Percentiles rank a stretch among this genome's conserved stretches.
phyloP scores from a whole-genome alignment of 352 stramenopile species.

The Phytophthora quininea region DNA sequence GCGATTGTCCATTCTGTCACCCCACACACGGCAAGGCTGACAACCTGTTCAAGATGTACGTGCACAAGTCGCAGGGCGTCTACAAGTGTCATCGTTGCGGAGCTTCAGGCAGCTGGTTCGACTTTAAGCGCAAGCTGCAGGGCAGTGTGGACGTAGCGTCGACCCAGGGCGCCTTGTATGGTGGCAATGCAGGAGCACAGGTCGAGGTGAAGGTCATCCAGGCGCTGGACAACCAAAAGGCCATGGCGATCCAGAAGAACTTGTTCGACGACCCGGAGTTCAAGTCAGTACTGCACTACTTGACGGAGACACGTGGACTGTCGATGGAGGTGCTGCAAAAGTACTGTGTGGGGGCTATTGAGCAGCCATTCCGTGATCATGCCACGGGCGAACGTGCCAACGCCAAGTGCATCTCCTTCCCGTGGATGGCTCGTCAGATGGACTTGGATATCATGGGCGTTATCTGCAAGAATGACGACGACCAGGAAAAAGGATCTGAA shows the following conservation, averaged over 20 bases:
- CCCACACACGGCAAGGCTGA: slow-evolving; percentile 76
- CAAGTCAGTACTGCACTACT: slow-evolving; percentile 65
- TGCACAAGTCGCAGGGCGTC: slow-evolving; percentile 85
- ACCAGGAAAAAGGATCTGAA: slow-evolving; percentile 22
- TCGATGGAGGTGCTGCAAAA: slow-evolving; percentile 78
- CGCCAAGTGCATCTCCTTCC: slow-evolving; percentile 94
- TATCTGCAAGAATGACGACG: slow-evolving; percentile 51
- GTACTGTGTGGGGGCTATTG: slow-evolving; percentile 90
- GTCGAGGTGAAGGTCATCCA: slow-evolving; percentile 73
- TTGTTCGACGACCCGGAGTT: slow-evolving; percentile 73
- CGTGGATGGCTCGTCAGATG: slow-evolving; percentile 92
- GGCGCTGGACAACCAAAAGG: slow-evolving; percentile 82
- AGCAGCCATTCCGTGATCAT: slow-evolving; percentile 85
- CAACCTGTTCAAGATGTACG: slow-evolving; percentile 93
- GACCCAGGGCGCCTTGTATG: slow-evolving; percentile 42
- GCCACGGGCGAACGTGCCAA: slow-evolving; percentile 51
- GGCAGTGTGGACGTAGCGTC: slow-evolving; percentile 58
- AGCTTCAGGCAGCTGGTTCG: slow-evolving; percentile 85
- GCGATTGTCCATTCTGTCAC: slow-evolving; percentile 90
- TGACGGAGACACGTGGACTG: slow-evolving; percentile 74
- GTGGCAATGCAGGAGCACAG: slow-evolving; percentile 16
- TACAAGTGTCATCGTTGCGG: slow-evolving; percentile 93
- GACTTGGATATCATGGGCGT: slow-evolving; percentile 89
- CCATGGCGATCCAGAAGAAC: slow-evolving; percentile 86
- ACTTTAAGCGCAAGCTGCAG: slow-evolving; percentile 88